A percentile compares a stretch with the other conserved stretches of the same genome.
Conservation (phyloP, 306 rosid genomes). For the Aeschynomene evenia region DNA sequence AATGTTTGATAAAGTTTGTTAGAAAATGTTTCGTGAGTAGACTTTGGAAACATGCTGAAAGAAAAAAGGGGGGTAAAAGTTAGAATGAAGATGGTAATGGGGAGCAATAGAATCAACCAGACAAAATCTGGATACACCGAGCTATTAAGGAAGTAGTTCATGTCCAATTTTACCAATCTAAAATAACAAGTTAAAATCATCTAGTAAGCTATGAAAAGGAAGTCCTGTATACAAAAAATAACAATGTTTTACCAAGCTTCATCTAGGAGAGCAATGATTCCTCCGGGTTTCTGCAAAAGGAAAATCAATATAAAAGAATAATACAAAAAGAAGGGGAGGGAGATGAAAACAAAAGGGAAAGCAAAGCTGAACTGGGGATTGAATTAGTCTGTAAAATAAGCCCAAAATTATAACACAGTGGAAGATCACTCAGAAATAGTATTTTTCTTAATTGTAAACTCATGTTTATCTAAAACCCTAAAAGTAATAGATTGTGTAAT, state of each 20-base stretch:
- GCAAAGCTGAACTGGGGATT: constrained; percentile 7
- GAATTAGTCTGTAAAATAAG: constrained; percentile 19
- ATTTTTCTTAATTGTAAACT: constrained; percentile 13
- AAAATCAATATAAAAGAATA: constrained; percentile 26
- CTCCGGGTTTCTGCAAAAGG: constrained; percentile 89
- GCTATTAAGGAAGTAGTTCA: constrained; percentile 8
- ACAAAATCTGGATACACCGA: constrained; percentile 5
- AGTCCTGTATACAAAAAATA: constrained; percentile 10
- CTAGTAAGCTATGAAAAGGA: constrained; percentile 22
- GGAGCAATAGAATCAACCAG: constrained; percentile 26
- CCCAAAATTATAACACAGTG: constrained; percentile 18
- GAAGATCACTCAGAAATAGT: constrained; percentile 8
- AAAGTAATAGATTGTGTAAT: neutral
- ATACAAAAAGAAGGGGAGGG: constrained; percentile 1
- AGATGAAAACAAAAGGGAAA: constrained; percentile 2
- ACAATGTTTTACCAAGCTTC: constrained; percentile 86
- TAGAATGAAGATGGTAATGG: constrained; percentile 16
- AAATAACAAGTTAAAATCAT: constrained; percentile 15
- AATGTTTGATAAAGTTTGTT: constrained; percentile 97
- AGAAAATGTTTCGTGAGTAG: constrained; percentile 96
- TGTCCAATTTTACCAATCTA: constrained; percentile 26
- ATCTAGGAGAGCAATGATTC: constrained; percentile 95
- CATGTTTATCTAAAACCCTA: constrained; percentile 16
- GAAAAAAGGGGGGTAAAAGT: constrained; percentile 10
- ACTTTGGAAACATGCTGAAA: constrained; percentile 99